phyloP scores from a whole-genome alignment of 148 eudicot genomes.

The Silene latifolia region DNA sequence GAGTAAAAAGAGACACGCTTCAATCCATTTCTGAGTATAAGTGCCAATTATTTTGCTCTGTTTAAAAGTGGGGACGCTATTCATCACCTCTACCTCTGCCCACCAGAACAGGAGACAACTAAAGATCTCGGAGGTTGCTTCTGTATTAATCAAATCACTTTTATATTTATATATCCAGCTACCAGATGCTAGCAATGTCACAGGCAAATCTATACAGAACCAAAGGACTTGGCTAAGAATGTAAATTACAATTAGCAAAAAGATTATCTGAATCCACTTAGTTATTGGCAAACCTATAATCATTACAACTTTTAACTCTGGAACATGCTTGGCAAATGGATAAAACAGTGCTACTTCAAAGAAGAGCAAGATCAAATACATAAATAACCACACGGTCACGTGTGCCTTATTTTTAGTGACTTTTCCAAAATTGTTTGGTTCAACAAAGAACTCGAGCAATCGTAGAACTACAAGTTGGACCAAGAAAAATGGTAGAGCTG shows the following conservation, averaged over 20 bases:
- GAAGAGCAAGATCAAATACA: no score
- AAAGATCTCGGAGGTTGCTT: constrained; percentile 1
- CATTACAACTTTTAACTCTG: background rate
- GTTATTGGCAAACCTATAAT: background rate
- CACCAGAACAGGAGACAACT: constrained; percentile 14
- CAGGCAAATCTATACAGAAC: no score
- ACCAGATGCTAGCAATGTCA: no score
- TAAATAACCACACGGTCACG: no score
- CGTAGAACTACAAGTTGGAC: background rate
- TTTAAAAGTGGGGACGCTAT: constrained; percentile 7
- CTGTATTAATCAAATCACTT: background rate
- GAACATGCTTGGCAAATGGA: background rate
- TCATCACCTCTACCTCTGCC: constrained; percentile 5
- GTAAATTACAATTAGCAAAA: no score
- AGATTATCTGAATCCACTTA: no score
- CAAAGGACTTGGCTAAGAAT: no score
- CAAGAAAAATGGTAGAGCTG: background rate
- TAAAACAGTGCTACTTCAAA: no score
- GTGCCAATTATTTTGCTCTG: background rate
- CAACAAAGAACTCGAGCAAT: background rate
- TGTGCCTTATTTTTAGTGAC: no score
- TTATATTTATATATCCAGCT: no score
- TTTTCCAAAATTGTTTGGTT: background rate
- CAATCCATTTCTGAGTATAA: constrained; percentile 1
- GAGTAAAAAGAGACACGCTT: constrained; percentile 4